Conservation (phyloP, 495 filamentous ascomycete species). For the Penicillium fimorum region DNA sequence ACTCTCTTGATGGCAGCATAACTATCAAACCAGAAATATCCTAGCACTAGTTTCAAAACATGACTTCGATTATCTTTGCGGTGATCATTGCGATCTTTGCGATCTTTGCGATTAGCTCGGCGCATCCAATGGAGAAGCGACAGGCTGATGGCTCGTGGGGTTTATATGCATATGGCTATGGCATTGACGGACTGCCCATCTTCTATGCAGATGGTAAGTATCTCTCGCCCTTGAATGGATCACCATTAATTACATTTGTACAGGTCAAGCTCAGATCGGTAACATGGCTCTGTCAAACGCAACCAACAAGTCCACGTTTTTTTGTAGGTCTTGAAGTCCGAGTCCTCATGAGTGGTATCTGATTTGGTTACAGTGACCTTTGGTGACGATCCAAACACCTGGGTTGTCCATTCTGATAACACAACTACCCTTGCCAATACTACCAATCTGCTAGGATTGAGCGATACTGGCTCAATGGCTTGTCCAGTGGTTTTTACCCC, state of each 20-base stretch:
- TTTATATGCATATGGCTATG: conserved; percentile 35
- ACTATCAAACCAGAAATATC: neutral
- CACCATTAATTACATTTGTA: neutral
- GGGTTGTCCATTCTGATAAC: conserved; percentile 6
- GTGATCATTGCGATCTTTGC: neutral
- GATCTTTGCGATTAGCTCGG: neutral
- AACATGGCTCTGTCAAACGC: conserved; percentile 9
- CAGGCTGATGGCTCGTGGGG: conserved; percentile 11
- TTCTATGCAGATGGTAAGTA: conserved; percentile 34
- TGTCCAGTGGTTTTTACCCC: conserved; percentile 5
- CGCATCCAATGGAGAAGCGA: neutral
- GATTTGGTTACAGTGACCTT: neutral
- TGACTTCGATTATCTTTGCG: neutral
- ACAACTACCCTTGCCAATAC: neutral
- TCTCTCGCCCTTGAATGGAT: neutral
- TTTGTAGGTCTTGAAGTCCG: neutral
- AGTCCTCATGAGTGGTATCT: neutral
- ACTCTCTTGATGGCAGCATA: neutral
- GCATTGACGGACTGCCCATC: conserved; percentile 33
- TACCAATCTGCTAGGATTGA: conserved; percentile 5
- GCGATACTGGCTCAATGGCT: neutral
- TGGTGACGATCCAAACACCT: neutral
- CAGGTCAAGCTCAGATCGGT: conserved; percentile 6
- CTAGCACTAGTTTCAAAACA: neutral
- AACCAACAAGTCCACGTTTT: conserved; percentile 12